phyloP scores from a whole-genome alignment of 139 green algal genomes.

The Desmodesmus armatus region DNA sequence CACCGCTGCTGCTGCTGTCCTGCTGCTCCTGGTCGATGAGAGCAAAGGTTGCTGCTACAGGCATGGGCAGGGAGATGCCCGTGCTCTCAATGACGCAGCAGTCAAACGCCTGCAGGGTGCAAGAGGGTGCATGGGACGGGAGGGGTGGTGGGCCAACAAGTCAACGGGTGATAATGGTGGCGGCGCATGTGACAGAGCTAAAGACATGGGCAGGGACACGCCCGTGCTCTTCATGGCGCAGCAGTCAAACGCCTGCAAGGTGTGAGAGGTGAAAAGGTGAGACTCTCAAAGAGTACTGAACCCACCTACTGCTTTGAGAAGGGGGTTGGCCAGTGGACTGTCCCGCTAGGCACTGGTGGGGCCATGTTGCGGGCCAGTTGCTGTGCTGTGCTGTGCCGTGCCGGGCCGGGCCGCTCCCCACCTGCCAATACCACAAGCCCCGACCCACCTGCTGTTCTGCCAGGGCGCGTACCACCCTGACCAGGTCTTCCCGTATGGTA shows the following conservation, averaged over 20 bases:
- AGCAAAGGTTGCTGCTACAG: conserved; percentile 74
- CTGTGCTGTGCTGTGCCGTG: too few species aligned
- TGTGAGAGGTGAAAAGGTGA: too few species aligned
- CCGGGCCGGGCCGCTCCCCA: too few species aligned
- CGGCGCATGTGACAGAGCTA: too few species aligned
- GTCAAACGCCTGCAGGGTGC: conserved; percentile 77
- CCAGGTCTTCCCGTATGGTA: conserved; percentile 78
- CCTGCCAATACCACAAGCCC: not conserved
- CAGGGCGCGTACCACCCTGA: conserved; percentile 62
- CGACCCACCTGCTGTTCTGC: conserved; percentile 19
- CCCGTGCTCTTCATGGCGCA: conserved; percentile 88
- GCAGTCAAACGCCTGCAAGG: conserved; percentile 76
- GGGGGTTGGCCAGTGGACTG: too few species aligned
- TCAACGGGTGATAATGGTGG: too few species aligned
- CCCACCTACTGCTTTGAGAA: too few species aligned
- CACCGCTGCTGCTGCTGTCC: not conserved
- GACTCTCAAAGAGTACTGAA: too few species aligned
- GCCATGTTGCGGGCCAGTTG: too few species aligned
- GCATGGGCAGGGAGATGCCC: conserved; percentile 82
- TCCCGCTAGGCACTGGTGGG: too few species aligned
- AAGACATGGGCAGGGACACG: conserved; percentile 80
- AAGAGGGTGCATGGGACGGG: too few species aligned
- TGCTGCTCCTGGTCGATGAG: conserved; percentile 36
- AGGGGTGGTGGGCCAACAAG: too few species aligned
- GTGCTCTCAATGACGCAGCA: conserved; percentile 87